These are phyloP conservation scores for Boletus sp. DNA, from an alignment of 1,284 basidiomycete species.

Conservation along the genomic window DNA sequence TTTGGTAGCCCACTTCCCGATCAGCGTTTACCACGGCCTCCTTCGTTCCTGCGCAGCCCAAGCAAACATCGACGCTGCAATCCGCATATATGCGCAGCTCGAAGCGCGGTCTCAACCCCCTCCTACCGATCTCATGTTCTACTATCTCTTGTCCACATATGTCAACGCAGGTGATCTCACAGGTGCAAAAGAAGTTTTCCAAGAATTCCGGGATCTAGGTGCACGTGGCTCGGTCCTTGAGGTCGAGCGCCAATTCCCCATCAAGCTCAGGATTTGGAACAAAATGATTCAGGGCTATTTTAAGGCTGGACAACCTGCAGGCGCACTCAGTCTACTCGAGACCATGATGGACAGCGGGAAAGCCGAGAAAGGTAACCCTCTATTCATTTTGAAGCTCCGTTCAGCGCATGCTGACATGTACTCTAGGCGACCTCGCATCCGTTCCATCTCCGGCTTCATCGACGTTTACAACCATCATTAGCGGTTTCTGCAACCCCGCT, in stretches of 20 bases:
- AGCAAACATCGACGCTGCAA: conserved; percentile 63
- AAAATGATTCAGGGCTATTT: conserved; percentile 81
- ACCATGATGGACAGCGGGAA: conserved; percentile 62
- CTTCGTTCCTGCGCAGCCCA: conserved; percentile 69
- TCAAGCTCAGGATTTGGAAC: conserved; percentile 65
- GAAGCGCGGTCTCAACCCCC: conserved; percentile 46
- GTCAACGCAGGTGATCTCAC: conserved; percentile 54
- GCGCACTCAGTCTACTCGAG: conserved; percentile 72
- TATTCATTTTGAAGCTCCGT: neutral
- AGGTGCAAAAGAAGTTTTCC: conserved; percentile 69
- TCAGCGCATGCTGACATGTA: conserved; percentile 1
- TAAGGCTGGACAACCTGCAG: conserved; percentile 61
- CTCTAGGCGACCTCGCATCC: conserved; percentile 39
- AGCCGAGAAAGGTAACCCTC: conserved; percentile 30
- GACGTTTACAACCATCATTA: conserved; percentile 69
- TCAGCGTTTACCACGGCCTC: conserved; percentile 55
- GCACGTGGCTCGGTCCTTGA: conserved; percentile 41
- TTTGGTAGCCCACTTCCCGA: conserved; percentile 38
- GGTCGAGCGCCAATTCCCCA: conserved; percentile 29
- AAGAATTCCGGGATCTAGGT: conserved; percentile 57
- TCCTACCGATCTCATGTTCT: conserved; percentile 53
- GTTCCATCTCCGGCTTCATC: conserved; percentile 62
- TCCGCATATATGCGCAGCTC: conserved; percentile 70
- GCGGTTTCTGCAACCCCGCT: conserved; percentile 59
- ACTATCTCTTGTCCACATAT: conserved; percentile 67